A percentile compares a stretch with the other conserved stretches of the same genome.
These are phyloP conservation scores for Crithidia thermophila DNA, from an alignment of 208 protist genomes.

Conservation along the genomic window DNA sequence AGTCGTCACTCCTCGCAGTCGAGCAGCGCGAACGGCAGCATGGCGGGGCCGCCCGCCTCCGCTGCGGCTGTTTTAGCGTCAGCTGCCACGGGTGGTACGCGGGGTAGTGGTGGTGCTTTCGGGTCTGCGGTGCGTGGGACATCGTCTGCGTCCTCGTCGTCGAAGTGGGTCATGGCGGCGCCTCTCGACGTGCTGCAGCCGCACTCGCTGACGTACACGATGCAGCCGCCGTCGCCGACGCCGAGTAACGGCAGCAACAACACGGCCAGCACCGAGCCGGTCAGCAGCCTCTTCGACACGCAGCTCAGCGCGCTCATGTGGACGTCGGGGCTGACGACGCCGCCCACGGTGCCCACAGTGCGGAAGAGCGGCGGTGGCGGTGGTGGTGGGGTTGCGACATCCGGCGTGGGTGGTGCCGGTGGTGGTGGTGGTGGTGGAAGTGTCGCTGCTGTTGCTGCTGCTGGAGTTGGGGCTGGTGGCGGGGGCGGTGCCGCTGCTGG, in stretches of 20 bases:
- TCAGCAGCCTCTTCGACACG: slow-evolving; percentile 13
- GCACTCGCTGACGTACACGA: not conserved
- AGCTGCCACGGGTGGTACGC: not conserved
- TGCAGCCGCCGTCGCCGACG: slow-evolving; percentile 2
- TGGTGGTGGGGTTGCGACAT: not conserved
- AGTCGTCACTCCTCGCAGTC: slow-evolving; percentile 16
- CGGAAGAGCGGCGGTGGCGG: not conserved
- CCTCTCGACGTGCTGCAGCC: slow-evolving; percentile 5
- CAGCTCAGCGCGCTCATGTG: slow-evolving; percentile 20
- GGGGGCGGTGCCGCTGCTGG: not conserved
- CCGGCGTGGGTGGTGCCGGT: not conserved
- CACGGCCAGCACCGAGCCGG: not conserved
- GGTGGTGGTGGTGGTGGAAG: slow-evolving; percentile 1
- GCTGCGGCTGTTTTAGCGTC: not conserved
- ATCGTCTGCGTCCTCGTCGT: not conserved
- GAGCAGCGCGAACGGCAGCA: slow-evolving; percentile 22
- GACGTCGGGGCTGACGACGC: slow-evolving; percentile 15
- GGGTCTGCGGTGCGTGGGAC: too few species aligned
- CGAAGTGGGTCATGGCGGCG: not conserved
- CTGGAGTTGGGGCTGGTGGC: not conserved
- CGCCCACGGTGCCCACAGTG: not conserved
- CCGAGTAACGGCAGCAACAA: slow-evolving; percentile 15
- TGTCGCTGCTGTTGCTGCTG: not conserved
- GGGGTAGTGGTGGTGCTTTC: not conserved
- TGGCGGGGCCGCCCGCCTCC: not conserved